Evolutionary conservation across 1,284 basidiomycete species (phyloP).

Genomic region (Ceratobasidium sp.): DNA sequence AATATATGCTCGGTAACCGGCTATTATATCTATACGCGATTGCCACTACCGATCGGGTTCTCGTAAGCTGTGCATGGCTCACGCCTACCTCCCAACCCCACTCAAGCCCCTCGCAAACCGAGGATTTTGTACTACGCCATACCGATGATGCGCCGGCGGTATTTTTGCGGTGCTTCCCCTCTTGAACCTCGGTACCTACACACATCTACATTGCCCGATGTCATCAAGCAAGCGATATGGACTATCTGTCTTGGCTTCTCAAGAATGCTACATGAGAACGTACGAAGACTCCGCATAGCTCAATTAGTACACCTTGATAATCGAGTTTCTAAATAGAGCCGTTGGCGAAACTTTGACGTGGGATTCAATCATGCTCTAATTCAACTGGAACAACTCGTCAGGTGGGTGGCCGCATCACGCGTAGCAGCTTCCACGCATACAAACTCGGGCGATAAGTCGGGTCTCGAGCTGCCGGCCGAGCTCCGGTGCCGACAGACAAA

Average conservation of each 20-base stretch:
- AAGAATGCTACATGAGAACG: background rate
- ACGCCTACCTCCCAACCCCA: no score
- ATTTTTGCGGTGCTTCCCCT: constrained; percentile 40
- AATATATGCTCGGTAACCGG: no score
- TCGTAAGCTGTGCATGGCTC: no score
- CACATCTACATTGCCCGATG: background rate
- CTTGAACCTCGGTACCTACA: constrained; percentile 30
- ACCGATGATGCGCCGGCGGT: constrained; percentile 40
- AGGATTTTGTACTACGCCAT: background rate
- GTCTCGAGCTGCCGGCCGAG: constrained; percentile 2
- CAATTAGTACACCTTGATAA: background rate
- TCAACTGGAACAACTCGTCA: background rate
- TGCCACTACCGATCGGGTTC: no score
- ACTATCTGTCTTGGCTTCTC: constrained; percentile 13
- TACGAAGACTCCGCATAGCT: background rate
- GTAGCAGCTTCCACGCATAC: background rate
- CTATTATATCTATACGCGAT: no score
- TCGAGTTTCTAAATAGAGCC: background rate
- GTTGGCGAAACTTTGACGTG: background rate
- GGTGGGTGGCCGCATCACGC: constrained; percentile 5
- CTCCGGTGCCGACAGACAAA: background rate
- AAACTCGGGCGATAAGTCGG: constrained; percentile 22
- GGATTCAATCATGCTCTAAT: background rate
- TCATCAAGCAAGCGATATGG: background rate
- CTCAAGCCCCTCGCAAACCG: no score